Base-by-base conservation (phyloP, 1,284 basidiomycete species). In the Tremellales sp. region DNA sequence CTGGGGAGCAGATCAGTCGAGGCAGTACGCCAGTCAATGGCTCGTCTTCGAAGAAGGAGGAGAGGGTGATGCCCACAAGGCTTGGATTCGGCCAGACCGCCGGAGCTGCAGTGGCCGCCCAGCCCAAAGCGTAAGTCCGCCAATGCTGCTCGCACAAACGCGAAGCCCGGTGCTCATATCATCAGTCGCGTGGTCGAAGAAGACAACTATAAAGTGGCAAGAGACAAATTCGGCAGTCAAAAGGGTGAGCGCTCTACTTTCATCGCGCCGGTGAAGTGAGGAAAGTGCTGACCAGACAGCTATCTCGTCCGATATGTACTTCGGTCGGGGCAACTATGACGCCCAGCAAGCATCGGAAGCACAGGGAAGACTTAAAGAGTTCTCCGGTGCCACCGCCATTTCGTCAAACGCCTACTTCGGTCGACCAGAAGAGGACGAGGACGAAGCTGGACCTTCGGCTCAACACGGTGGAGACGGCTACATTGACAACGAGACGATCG, bases 271-370 rank as follows among this genome's bases (percentile, higher is more conserved):
- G 15, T 21, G n/a, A 37, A 37, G 22, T 29, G 19, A 26, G 22
- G 33, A 29, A 24, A 29, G 31, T 27, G 25, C 21, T 31, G 12
- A 29, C 17, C 25, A 24, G n/a, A 4, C 51, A 77, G 89, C 81
- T 43, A 97, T 99, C 70, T 96, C 91, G 4, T 94, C 89, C 2
- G 96, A 98, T 70, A 92, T 94, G 87, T 97, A 89, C 80, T 97
- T 97, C 74, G 89, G 87, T 33, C 82, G 94, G 25, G 87, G 88
- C 47, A 74, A 83, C 17, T 97, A 97, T 75, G 94, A 98, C 70
- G 82, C 90, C 1, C 67, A 75, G 39, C 79, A 83, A 3, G 70
- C 82, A 27, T 74, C 78, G 36, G 91, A 97, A 73, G 90, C 92
- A 1, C 87, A 91, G 68, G 75, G 80, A 19, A 83, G 94, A 8